These are phyloP conservation scores for Ichthyophthirius multifiliis DNA, from an alignment of 169 alveolate species.

Conservation along the genomic window DNA sequence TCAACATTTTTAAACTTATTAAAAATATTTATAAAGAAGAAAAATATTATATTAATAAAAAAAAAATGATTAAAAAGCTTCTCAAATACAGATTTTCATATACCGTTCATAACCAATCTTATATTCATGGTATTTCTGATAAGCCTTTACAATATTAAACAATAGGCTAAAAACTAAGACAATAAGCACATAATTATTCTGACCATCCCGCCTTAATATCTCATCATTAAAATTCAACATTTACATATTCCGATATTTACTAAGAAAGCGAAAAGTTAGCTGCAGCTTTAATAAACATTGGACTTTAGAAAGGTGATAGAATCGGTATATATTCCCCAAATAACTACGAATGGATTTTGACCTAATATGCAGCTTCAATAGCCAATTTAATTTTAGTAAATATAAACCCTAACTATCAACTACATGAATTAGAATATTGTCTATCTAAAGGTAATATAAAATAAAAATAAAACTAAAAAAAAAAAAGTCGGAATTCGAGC, in stretches of 20 bases:
- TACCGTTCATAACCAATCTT: too few species aligned
- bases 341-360: constrained; percentile 63
- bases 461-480: too few species aligned
- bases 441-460: constrained; percentile 48
- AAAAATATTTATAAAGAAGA: too few species aligned
- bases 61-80: too few species aligned
- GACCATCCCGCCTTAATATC: constrained; percentile 38
- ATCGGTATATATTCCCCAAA: constrained; percentile 70
- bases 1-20: too few species aligned
- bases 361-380: constrained; percentile 63
- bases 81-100: too few species aligned
- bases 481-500: constrained; percentile 47
- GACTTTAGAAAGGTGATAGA: constrained; percentile 59
- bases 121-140: constrained; percentile 38
- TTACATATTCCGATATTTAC: constrained; percentile 53
- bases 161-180: constrained; percentile 40
- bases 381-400: constrained; percentile 75
- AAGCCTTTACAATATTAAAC: constrained; percentile 38
- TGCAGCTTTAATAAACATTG: constrained; percentile 62
- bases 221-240: constrained; percentile 24
- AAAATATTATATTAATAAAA: too few species aligned
- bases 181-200: constrained; percentile 38
- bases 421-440: constrained; percentile 48
- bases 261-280: constrained; percentile 56
- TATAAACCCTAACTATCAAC: constrained; percentile 72